Evolutionary conservation across 345 rosid species (phyloP).

Genomic region (Aquilaria malaccensis): DNA sequence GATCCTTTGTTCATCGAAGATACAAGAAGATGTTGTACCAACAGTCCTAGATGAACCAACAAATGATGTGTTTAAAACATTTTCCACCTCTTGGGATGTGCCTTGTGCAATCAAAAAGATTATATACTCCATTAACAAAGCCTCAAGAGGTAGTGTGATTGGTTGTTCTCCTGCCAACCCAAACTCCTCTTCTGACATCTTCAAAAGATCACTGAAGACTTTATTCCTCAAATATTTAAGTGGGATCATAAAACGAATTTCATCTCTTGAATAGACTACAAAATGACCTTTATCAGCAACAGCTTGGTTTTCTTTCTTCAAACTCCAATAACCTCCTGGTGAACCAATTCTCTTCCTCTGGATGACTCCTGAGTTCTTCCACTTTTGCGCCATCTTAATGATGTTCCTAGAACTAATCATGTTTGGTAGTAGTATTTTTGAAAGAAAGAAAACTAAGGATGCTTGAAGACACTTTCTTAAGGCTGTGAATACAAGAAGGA

Average conservation of each 20-base stretch:
- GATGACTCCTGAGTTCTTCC: not conserved
- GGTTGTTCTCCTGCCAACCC: slow-evolving; percentile 9
- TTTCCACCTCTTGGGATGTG: not conserved
- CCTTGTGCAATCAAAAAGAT: not conserved
- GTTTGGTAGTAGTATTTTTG: no score
- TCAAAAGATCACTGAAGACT: no score
- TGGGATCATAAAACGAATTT: slow-evolving; percentile 15
- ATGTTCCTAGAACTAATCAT: no score
- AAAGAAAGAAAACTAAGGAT: no score
- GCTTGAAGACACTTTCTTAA: no score
- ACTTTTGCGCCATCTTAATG: not conserved
- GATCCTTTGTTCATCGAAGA: no score
- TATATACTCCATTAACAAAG: not conserved
- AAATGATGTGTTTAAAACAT: not conserved
- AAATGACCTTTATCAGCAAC: not conserved
- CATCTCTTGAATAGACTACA: slow-evolving; percentile 15
- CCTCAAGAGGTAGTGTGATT: not conserved
- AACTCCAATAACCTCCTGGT: not conserved
- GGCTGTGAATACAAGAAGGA: no score
- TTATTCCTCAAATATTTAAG: slow-evolving; percentile 11
- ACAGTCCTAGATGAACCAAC: no score
- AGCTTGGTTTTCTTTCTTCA: not conserved
- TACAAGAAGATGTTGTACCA: no score
- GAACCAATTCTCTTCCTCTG: slow-evolving; percentile 3
- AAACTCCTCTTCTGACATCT: slow-evolving; percentile 11